These are phyloP conservation scores for Trichothecium roseum DNA, from an alignment of 2,329 filamentous ascomycete species.

Conservation along the genomic window DNA sequence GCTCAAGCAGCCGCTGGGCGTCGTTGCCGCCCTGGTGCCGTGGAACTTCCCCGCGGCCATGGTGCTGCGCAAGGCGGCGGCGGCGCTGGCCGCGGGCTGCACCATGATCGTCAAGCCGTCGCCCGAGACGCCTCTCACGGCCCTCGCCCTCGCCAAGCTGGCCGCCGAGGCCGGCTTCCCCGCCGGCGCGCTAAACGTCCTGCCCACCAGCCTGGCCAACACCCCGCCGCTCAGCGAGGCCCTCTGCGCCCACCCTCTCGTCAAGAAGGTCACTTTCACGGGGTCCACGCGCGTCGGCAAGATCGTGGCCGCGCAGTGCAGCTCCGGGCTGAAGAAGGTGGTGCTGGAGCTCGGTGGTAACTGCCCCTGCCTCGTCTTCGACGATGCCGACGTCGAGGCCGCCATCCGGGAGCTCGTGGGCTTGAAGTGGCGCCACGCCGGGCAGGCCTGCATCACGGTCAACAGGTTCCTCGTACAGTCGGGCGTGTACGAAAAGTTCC, in stretches of 20 bases:
- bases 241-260: slow-evolving; percentile 54
- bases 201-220: slow-evolving; percentile 46
- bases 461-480: slow-evolving; percentile 43
- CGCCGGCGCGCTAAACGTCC: slow-evolving; percentile 62
- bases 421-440: slow-evolving; percentile 38
- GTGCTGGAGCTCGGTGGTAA: slow-evolving; percentile 61
- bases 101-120: slow-evolving; percentile 67
- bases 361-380: slow-evolving; percentile 53
- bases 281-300: slow-evolving; percentile 62
- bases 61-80: slow-evolving; percentile 32
- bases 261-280: slow-evolving; percentile 69
- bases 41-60: slow-evolving; percentile 53
- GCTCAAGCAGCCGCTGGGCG: slow-evolving; percentile 43
- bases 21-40: slow-evolving; percentile 22
- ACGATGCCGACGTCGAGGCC: slow-evolving; percentile 53
- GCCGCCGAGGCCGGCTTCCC: slow-evolving; percentile 65
- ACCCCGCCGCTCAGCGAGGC: slow-evolving; percentile 56
- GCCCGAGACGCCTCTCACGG: slow-evolving; percentile 65
- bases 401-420: slow-evolving; percentile 42
- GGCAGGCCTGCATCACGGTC: slow-evolving; percentile 47
- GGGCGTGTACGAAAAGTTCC: slow-evolving; percentile 5
- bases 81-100: slow-evolving; percentile 61
- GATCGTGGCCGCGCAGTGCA: slow-evolving; percentile 44
- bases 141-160: slow-evolving; percentile 48
- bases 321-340: slow-evolving; percentile 43